Conservation (phyloP, 2,329 filamentous ascomycete genomes). For the Neopestalotiopsis sp. region DNA sequence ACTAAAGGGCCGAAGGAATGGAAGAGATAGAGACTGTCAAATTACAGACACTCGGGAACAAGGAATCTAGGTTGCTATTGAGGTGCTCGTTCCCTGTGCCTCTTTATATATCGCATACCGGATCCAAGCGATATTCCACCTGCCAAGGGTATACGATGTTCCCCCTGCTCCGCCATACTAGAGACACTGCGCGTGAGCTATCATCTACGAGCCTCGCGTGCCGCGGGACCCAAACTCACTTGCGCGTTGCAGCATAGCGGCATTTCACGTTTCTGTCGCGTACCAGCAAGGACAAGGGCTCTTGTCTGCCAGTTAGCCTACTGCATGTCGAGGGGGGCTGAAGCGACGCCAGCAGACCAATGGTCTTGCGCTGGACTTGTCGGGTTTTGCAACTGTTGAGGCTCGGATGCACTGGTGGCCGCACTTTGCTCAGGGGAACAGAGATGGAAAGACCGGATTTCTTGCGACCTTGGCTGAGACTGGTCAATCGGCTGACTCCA, state of each 20-base stretch:
- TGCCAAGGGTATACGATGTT: neutral
- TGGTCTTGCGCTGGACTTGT: neutral
- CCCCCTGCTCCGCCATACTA: neutral
- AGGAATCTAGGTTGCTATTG: neutral
- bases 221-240: neutral
- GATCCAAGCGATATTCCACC: neutral
- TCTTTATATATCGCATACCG: neutral
- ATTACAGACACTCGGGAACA: neutral
- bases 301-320: neutral
- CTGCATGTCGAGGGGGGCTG: neutral
- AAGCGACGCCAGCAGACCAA: conserved; percentile 1
- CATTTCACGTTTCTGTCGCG: neutral
- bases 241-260: neutral
- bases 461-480: neutral
- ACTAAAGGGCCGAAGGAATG: neutral
- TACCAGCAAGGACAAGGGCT: neutral
- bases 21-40: neutral
- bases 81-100: neutral
- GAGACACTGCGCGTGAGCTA: neutral
- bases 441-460: neutral
- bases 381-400: neutral
- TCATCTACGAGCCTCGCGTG: neutral
- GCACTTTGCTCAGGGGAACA: conserved; percentile 3
- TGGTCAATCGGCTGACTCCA: neutral
- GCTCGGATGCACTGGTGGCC: neutral